These are phyloP conservation scores for Cryptosporidium ubiquitum DNA, from an alignment of 169 alveolate genomes.

Conservation along the genomic window DNA sequence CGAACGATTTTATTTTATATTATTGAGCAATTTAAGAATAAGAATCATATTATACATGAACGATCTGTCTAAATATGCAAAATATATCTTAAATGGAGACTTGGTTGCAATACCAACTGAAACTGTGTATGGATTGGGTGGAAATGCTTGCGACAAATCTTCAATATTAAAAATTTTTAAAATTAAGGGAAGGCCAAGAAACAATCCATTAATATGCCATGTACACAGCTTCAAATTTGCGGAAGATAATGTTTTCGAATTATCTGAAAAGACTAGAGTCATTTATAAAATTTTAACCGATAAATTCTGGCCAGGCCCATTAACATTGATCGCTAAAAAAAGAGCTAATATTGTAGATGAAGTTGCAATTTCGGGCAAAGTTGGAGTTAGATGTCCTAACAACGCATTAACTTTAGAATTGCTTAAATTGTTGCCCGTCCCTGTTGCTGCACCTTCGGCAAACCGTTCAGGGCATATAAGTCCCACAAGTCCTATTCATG, in stretches of 20 bases:
- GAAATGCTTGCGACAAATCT: slow-evolving; percentile 90
- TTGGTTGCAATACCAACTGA: slow-evolving; percentile 96
- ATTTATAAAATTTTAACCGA: slow-evolving; percentile 81
- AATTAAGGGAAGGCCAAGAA: slow-evolving; percentile 92
- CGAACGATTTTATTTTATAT: not conserved
- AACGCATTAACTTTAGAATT: slow-evolving; percentile 86
- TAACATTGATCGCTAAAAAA: slow-evolving; percentile 90
- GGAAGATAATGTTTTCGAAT: slow-evolving; percentile 81
- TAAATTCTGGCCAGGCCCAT: slow-evolving; percentile 95
- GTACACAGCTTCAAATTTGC: slow-evolving; percentile 87
- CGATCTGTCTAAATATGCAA: slow-evolving; percentile 27
- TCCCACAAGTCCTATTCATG: slow-evolving; percentile 94
- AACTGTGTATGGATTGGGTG: slow-evolving; percentile 97
- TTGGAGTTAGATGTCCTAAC: slow-evolving; percentile 92
- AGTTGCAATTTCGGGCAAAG: slow-evolving; percentile 87
- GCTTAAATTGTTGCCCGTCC: slow-evolving; percentile 83
- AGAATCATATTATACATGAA: not conserved
- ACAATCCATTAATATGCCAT: slow-evolving; percentile 95
- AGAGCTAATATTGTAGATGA: slow-evolving; percentile 89
- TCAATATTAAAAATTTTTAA: slow-evolving; percentile 89
- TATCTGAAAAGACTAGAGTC: slow-evolving; percentile 78
- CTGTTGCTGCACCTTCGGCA: slow-evolving; percentile 97
- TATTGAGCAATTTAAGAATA: not conserved
- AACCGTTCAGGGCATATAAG: slow-evolving; percentile 96
- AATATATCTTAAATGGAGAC: slow-evolving; percentile 80